phyloP scores from a whole-genome alignment of 768 basidiomycete genomes.

The Brasilioporus rufonigricans region DNA sequence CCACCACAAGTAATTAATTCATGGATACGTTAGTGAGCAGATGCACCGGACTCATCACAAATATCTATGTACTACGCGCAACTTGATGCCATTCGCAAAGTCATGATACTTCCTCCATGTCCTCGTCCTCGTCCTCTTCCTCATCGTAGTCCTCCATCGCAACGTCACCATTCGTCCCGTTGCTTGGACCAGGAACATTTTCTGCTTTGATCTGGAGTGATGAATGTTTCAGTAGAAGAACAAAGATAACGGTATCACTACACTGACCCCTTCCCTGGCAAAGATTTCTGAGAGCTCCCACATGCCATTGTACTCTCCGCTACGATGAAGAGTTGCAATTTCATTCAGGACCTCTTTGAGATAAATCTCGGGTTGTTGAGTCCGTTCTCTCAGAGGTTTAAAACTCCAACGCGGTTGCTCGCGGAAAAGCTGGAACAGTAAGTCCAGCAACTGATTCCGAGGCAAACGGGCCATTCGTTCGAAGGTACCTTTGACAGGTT shows the following conservation, averaged over 20 bases:
- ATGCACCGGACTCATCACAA: neutral
- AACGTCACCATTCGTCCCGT: constrained; percentile 22
- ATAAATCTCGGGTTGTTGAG: constrained; percentile 84
- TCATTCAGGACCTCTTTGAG: constrained; percentile 80
- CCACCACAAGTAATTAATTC: neutral
- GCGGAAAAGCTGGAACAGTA: constrained; percentile 75
- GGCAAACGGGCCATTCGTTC: constrained; percentile 94
- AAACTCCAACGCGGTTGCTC: constrained; percentile 82
- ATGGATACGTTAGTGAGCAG: neutral
- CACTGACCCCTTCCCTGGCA: constrained; percentile 58
- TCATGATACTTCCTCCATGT: constrained; percentile 73
- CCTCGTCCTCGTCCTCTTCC: constrained; percentile 51
- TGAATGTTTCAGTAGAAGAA: constrained; percentile 3
- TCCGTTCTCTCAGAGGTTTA: constrained; percentile 70
- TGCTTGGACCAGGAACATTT: constrained; percentile 42
- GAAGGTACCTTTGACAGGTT: constrained; percentile 65
- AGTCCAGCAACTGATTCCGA: constrained; percentile 81
- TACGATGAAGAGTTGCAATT: constrained; percentile 73
- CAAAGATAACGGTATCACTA: neutral
- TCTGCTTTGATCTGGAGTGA: constrained; percentile 42
- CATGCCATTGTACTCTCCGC: constrained; percentile 75
- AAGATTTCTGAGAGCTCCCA: constrained; percentile 80
- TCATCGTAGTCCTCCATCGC: constrained; percentile 45
- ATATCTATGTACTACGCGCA: neutral
- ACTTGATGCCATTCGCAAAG: neutral